Evolutionary conservation across 2,329 filamentous ascomycete genomes (phyloP).

Genomic region (Raffaelea deltoideospora): DNA sequence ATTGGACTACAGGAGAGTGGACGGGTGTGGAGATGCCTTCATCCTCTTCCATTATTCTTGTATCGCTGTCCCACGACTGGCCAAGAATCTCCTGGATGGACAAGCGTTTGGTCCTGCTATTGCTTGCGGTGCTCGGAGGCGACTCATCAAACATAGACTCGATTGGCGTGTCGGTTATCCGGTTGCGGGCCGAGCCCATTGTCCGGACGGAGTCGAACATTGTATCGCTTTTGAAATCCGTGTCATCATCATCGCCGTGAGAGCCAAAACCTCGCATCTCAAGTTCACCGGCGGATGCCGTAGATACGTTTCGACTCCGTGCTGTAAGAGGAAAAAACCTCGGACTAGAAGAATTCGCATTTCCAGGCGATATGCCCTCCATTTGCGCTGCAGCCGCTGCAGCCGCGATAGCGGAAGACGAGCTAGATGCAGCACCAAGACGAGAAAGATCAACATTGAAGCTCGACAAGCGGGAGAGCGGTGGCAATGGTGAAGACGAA

Average conservation of each 20-base stretch:
- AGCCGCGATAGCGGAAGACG: slow-evolving; percentile 10
- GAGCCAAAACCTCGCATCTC: slow-evolving; percentile 50
- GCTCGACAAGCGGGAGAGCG: slow-evolving; percentile 36
- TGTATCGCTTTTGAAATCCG: slow-evolving; percentile 64
- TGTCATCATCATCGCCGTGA: slow-evolving; percentile 55
- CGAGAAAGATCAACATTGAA: slow-evolving; percentile 38
- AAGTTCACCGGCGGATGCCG: too few species aligned
- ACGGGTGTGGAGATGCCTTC: slow-evolving; percentile 39
- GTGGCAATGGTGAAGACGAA: slow-evolving; percentile 39
- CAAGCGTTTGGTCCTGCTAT: slow-evolving; percentile 35
- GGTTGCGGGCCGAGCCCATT: slow-evolving; percentile 48
- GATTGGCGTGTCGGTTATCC: slow-evolving; percentile 53
- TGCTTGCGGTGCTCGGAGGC: slow-evolving; percentile 42
- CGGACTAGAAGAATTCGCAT: slow-evolving; percentile 9
- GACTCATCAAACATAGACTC: slow-evolving; percentile 75
- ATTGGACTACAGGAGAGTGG: slow-evolving; percentile 9
- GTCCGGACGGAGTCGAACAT: slow-evolving; percentile 65
- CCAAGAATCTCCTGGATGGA: slow-evolving; percentile 46
- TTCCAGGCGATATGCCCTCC: too few species aligned
- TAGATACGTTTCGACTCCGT: slow-evolving; percentile 21
- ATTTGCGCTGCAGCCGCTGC: neutral
- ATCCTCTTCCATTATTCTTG: slow-evolving; percentile 48
- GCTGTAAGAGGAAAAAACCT: slow-evolving; percentile 19
- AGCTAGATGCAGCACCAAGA: slow-evolving; percentile 23
- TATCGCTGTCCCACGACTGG: slow-evolving; percentile 36